Evolutionary conservation across 1,139 yeast species (phyloP).

Genomic region (Blastobotrys arbuscula): DNA sequence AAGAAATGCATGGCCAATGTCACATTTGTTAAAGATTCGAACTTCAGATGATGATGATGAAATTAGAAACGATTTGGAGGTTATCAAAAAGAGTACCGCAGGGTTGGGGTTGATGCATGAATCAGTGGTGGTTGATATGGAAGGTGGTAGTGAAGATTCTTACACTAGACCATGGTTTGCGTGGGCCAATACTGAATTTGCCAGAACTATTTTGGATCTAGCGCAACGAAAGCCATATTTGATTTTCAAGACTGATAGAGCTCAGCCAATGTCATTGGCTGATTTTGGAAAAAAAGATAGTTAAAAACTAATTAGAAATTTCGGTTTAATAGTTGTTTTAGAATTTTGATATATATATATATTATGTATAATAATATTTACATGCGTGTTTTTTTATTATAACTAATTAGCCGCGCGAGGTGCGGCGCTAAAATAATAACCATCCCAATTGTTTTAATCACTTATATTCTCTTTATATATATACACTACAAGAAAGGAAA

Average conservation of each 20-base stretch:
- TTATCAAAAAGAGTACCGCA: constrained; percentile 60
- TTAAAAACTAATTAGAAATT: background rate
- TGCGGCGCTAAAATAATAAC: too few species aligned
- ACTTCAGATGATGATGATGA: constrained; percentile 70
- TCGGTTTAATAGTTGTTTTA: background rate
- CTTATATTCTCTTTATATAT: too few species aligned
- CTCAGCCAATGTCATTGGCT: background rate
- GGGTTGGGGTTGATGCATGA: constrained; percentile 84
- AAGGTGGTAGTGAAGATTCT: constrained; percentile 30
- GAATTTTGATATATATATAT: background rate
- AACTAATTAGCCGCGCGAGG: too few species aligned
- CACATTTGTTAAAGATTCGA: constrained; percentile 63
- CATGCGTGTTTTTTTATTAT: background rate
- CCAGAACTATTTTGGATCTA: constrained; percentile 70
- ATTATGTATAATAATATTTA: background rate
- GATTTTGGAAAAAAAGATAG: background rate
- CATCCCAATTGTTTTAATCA: background rate
- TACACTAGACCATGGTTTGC: constrained; percentile 36
- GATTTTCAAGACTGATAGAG: constrained; percentile 42
- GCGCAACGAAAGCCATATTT: constrained; percentile 71
- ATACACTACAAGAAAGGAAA: too few species aligned
- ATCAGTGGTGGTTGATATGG: constrained; percentile 59
- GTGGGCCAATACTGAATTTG: constrained; percentile 92
- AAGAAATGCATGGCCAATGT: constrained; percentile 87
- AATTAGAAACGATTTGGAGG: constrained; percentile 45